Evolutionary conservation across 495 filamentous ascomycete species (phyloP), one percentile per base, ranked within the genome.

Genomic region (Xylaria bambusicola): DNA sequence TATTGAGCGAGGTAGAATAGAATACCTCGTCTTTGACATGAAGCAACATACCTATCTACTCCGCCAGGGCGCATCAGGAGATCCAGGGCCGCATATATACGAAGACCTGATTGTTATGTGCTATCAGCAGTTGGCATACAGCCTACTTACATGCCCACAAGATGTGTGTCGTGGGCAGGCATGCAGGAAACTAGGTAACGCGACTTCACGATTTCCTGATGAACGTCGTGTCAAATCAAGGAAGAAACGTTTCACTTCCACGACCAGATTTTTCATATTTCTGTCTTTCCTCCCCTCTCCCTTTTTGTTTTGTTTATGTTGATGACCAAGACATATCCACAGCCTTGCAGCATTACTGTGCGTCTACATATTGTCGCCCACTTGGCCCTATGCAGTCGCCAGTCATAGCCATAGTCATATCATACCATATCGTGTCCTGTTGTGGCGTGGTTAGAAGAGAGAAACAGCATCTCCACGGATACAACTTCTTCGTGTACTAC

Each of bases 361-460:
- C 36, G 36, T 38, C 12, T 38, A 13, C 12, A 38, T 7, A 7
- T 10, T 10, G 13, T 41, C 24, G 51, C 51, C n/a, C 41, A 36
- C 41, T 33, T 41, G 12, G 24, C 51, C 15, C n/a, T n/a, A 41
- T 53, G 17, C 23, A 45, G 48, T 54, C 42, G 18, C 20, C 17
- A 9, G 23, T 29, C 51, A 36, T 45, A 38, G 52, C 56, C 48
- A 56, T 45, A 38, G 52, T 60, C 48, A 56, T 61, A 56, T 33
- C 41, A 33, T 40, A n/a, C 24, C 35, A 58, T 42, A n/a, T n/a
- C n/a, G n/a, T n/a, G n/a, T n/a, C n/a, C n/a, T n/a, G n/a, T n/a
- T n/a, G n/a, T n/a, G n/a, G n/a, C n/a, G n/a, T n/a, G n/a, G n/a
- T n/a, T n/a, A n/a, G 21, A 42, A 51, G 26, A 51, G 56, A 51